These are phyloP conservation scores for Paecilomyces variotii DNA, from an alignment of 2,329 filamentous ascomycete species.

Conservation along the genomic window DNA sequence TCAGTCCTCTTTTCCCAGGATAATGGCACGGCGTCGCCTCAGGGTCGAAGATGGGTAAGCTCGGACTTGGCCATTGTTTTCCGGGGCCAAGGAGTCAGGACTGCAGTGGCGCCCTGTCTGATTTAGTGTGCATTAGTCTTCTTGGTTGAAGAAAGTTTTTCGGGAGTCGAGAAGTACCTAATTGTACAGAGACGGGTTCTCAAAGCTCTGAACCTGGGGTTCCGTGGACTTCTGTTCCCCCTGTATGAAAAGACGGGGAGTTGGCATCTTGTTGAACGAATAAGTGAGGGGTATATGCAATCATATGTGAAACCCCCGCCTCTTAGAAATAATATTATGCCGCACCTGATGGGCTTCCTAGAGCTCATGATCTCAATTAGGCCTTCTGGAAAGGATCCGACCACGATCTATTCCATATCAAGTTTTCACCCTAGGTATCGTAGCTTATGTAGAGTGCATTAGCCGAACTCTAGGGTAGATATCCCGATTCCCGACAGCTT, in stretches of 20 bases:
- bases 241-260: not conserved
- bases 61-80: not conserved
- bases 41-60: not conserved
- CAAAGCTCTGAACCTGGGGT: not conserved
- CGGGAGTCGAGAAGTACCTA: not conserved
- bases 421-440: not conserved
- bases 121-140: not conserved
- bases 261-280: not conserved
- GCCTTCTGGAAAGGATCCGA: not conserved
- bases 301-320: not conserved
- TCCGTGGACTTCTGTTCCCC: not conserved
- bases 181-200: not conserved
- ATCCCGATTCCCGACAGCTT: not conserved
- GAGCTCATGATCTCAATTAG: not conserved
- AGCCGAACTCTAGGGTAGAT: not conserved
- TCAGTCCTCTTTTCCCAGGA: not conserved
- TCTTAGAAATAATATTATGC: not conserved
- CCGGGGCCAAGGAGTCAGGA: not conserved
- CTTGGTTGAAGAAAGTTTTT: not conserved
- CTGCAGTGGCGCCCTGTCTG: not conserved
- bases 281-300: not conserved
- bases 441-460: not conserved
- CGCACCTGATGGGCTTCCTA: not conserved
- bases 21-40: not conserved
- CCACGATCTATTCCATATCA: not conserved